Evolutionary conservation across 176 grass and related monocot genomes (phyloP).

Genomic region (Carex littledalei): DNA sequence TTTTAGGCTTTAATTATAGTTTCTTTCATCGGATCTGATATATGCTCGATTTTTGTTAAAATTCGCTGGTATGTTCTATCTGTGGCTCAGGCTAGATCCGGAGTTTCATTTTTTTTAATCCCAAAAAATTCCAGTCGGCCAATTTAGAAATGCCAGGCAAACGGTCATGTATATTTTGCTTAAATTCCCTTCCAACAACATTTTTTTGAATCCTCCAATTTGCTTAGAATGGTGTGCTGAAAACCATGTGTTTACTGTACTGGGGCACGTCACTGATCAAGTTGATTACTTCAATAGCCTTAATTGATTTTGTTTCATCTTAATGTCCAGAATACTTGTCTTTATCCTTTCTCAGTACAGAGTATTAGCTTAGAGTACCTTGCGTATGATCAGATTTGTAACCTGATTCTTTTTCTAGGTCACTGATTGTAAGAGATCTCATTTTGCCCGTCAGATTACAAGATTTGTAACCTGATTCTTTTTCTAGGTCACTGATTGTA

Average conservation of each 20-base stretch:
- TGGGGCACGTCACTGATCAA: background rate
- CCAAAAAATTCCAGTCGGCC: background rate
- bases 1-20: background rate
- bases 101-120: background rate
- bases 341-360: no score
- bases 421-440: background rate
- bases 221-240: background rate
- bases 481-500: no score
- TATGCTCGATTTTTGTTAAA: background rate
- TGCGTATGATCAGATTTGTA: no score
- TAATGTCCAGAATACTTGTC: background rate
- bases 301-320: background rate
- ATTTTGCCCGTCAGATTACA: background rate
- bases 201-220: background rate
- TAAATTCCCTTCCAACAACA: background rate
- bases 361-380: no score
- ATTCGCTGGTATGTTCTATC: background rate
- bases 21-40: background rate
- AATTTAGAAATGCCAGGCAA: background rate
- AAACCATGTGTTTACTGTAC: background rate
- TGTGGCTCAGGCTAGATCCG: background rate
- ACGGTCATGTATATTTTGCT: background rate
- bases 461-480: no score
- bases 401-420: no score
- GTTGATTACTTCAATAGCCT: background rate